phyloP scores from a whole-genome alignment of 179 eudicot species.

The Silene noctiflora region DNA sequence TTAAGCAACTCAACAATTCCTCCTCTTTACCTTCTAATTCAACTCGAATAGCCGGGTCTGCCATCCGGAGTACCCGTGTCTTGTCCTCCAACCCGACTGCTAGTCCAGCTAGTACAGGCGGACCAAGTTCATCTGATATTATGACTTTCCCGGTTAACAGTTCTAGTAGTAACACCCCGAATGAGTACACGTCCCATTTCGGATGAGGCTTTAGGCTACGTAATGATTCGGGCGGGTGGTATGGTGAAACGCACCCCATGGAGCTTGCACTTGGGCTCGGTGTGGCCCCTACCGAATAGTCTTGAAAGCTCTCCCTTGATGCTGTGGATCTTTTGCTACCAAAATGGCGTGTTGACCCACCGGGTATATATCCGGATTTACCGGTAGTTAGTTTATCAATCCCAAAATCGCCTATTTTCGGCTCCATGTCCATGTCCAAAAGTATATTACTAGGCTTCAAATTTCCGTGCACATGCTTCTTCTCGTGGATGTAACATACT shows the following conservation, averaged over 20 bases:
- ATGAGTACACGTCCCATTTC: slow-evolving; percentile 91
- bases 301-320: slow-evolving; percentile 84
- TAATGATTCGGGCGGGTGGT: slow-evolving; percentile 81
- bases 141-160: slow-evolving; percentile 71
- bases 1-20: slow-evolving; percentile 50
- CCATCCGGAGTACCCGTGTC: slow-evolving; percentile 61
- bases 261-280: slow-evolving; percentile 88
- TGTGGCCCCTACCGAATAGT: slow-evolving; percentile 42
- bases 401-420: slow-evolving; percentile 88
- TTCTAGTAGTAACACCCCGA: slow-evolving; percentile 77
- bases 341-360: slow-evolving; percentile 67
- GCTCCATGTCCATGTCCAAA: slow-evolving; percentile 72
- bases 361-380: slow-evolving; percentile 51
- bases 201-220: slow-evolving; percentile 72
- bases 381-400: slow-evolving; percentile 65
- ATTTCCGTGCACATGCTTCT: slow-evolving; percentile 90
- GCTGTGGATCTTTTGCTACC: slow-evolving; percentile 88
- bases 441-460: slow-evolving; percentile 84
- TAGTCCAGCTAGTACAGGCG: slow-evolving; percentile 44
- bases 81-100: slow-evolving; percentile 47
- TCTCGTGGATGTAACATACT: slow-evolving; percentile 76
- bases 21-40: slow-evolving; percentile 91
- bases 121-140: slow-evolving; percentile 69
- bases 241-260: slow-evolving; percentile 56
- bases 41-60: slow-evolving; percentile 72